These are phyloP conservation scores for Rhizophlyctis rosea DNA, from an alignment of 192 early-diverging fungal species.

Conservation along the genomic window DNA sequence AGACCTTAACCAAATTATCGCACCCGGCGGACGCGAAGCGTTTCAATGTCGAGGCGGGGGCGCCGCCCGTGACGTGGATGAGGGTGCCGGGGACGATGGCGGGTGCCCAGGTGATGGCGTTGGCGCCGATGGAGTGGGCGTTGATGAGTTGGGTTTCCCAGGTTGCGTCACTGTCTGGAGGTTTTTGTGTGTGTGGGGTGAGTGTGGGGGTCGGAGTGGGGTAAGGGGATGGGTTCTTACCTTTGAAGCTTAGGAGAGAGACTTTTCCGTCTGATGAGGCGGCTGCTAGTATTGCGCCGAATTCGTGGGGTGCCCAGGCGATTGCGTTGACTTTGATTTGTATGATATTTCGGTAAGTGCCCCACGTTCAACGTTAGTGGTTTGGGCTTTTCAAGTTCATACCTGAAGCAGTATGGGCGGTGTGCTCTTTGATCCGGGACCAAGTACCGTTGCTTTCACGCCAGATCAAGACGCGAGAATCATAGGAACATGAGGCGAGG, in stretches of 20 bases:
- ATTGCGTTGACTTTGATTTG: conserved; percentile 88
- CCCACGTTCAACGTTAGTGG: too few species aligned
- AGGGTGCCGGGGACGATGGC: conserved; percentile 74
- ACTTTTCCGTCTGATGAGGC: conserved; percentile 95
- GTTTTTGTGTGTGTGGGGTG: too few species aligned
- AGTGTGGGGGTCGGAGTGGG: too few species aligned
- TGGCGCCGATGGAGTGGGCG: conserved; percentile 87
- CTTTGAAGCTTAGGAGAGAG: conserved; percentile 89
- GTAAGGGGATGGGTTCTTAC: conserved; percentile 49
- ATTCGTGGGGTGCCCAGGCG: conserved; percentile 95
- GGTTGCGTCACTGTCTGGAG: conserved; percentile 74
- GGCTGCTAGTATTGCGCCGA: conserved; percentile 86
- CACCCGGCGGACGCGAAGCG: conserved; percentile 92
- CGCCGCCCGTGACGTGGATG: conserved; percentile 58
- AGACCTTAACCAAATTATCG: conserved; percentile 95
- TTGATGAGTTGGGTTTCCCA: conserved; percentile 79
- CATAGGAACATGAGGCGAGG: conserved; percentile 94
- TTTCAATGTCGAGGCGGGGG: conserved; percentile 56
- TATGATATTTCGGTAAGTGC: too few species aligned
- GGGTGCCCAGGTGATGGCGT: conserved; percentile 94
- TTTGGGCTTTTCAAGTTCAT: too few species aligned
- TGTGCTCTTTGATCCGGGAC: conserved; percentile 82
- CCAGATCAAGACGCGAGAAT: conserved; percentile 94
- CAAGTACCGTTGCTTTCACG: conserved; percentile 82
- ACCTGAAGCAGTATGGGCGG: conserved; percentile 87